Base-by-base conservation (phyloP, 2,329 filamentous ascomycete species). In the Colletotrichum aenigma region DNA sequence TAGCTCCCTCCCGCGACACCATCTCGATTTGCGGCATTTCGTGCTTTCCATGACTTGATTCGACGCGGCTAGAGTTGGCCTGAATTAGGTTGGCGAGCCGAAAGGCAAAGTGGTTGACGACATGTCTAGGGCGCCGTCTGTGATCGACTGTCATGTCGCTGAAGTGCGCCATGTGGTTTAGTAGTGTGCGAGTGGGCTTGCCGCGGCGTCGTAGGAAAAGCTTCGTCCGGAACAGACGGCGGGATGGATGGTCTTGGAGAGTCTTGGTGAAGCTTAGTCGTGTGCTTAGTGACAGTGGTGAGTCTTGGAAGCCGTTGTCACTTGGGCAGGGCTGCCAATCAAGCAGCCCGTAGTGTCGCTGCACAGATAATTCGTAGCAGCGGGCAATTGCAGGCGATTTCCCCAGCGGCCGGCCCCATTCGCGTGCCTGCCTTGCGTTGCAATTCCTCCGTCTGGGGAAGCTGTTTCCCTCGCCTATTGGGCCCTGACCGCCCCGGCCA, bases 211-310 rank as follows among this genome's bases (percentile, higher is more conserved):
- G 36, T 24, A 24, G 16, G 24, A 64, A 55, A 52, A 70, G 66
- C 65, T 73, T 70, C 66, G 58, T 74, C 48, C 71, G 48, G 71
- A 74, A 65, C 36, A 70, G 58, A 70, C 56, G 60, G 55, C 56
- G 68, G 72, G 26, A 75, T 75, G 72, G 68, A 18, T 12, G 36
- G 68, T 75, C 72, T 71, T 71, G 72, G 68, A 69, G 71, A 52
- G 43, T 52, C 43, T 48, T 48, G 43, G 43, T 48, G 43, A 48
- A 48, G 43, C 43, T 48, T 48, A 48, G 43, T 48, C 43, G 43
- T 7, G 43, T 48, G 43, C 43, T 48, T 48, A n/a, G 43, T n/a
- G 43, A 48, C 43, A 21, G 10, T 48, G 43, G 43, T 48, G 10
- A 48, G 43, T 64, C 65, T 64, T 74, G 43, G 58, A 48, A 65